Evolutionary conservation across 1,139 yeast species (phyloP), one percentile per base, ranked within the genome.

Genomic region (Geotrichum reessii): DNA sequence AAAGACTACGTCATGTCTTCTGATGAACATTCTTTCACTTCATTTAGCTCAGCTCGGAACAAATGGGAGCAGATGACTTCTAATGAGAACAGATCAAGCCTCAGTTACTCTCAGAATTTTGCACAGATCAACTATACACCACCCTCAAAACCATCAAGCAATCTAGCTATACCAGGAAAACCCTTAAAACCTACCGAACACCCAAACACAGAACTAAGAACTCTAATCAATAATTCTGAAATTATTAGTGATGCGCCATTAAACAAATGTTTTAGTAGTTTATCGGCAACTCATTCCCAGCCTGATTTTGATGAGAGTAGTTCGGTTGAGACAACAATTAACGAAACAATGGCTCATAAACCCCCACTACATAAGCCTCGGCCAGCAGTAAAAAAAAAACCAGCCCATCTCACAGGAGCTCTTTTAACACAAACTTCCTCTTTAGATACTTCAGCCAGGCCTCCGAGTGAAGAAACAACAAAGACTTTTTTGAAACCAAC

Each of bases 21-120:
- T 37, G 71, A 68, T 53, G 65, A 66, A 33, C 60, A 67, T 22
- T 64, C 68, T 3, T 61, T 68, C 19, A 67, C 67, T 27, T 67
- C 71, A 9, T 70, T 68, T 17, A 58, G 62, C 44, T 65, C 66
- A 50, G 65, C 59, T 8, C 59, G 65, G 53, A 65, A 67, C 21
- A 60, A 61, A 52, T 68, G 69, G 69, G 69, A 67, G 56, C 64
- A 63, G 57, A 52, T 68, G 56, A 61, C 67, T n/a, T 42, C 42
- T n/a, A n/a, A 14, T n/a, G n/a, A 37, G 14, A 37, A 37, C 37
- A 11, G 37, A 8, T 31, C 37, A 31, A 31, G n/a, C 37, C 37
- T 31, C 5, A 12, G 5, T 19, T 19, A 44, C 42, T 37, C 24
- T 21, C 44, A 40, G 17, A 47, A 21, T 7, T 55, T 37, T 11